Conservation (phyloP, 1,284 basidiomycete species). For the Grifola frondosa region DNA sequence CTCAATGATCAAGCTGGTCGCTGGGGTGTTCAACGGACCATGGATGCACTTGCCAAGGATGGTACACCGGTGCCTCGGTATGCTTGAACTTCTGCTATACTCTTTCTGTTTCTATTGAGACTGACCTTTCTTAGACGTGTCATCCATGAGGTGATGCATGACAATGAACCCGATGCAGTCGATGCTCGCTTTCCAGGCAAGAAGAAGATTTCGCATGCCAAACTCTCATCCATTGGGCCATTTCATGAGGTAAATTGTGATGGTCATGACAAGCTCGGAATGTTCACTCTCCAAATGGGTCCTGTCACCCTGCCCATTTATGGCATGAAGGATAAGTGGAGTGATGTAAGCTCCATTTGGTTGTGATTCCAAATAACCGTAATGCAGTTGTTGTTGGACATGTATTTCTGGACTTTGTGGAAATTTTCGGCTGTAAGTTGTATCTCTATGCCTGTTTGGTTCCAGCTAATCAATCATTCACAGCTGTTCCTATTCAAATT, state of each 20-base stretch:
- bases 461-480: background rate
- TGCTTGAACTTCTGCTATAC: no score
- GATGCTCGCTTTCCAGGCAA: background rate
- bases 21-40: background rate
- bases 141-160: background rate
- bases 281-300: slow-evolving; percentile 29
- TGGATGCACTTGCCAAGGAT: background rate
- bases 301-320: slow-evolving; percentile 29
- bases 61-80: no score
- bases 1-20: background rate
- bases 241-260: slow-evolving; percentile 25
- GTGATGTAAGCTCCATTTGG: slow-evolving; percentile 15
- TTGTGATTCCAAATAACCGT: slow-evolving; percentile 25
- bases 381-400: slow-evolving; percentile 25
- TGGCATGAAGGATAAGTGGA: slow-evolving; percentile 28
- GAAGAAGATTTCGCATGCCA: slow-evolving; percentile 1
- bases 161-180: background rate
- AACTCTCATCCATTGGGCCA: slow-evolving; percentile 17
- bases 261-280: slow-evolving; percentile 30
- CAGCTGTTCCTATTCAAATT: slow-evolving; percentile 28
- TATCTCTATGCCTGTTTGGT: background rate
- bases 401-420: slow-evolving; percentile 28
- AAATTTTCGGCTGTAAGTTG: slow-evolving; percentile 23
- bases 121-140: background rate
- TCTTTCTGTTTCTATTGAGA: no score